Base-by-base conservation (phyloP, 1,284 basidiomycete genomes). In the Ustilago sp. region DNA sequence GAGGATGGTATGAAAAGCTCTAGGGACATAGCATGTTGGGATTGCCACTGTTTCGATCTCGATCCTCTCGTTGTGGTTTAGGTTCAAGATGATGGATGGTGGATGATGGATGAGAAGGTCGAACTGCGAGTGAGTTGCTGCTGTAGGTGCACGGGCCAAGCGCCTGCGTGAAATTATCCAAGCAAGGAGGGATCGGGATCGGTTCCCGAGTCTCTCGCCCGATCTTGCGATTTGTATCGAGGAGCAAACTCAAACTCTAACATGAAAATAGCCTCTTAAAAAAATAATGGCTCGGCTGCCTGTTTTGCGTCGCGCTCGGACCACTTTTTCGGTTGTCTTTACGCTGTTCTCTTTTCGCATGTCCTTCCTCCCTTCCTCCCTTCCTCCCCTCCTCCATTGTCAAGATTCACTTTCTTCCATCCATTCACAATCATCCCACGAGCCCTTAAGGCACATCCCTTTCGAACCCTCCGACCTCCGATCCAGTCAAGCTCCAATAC, bases 301-400 rank as follows among this genome's bases (percentile, higher is more conserved):
- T 15, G 8, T n/a, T 45, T 32, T 68, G 67, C 67, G 67, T 69
- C 61, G 62, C 67, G 67, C 67, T 64, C 64, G 57, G 61, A 56
- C 67, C 67, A 69, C 61, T 55, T 59, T 48, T 15, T 31, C 17
- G 8, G 23, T 57, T 45, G 19, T 15, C 11, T 50, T 9, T 17
- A 8, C 28, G 28, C 17, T 52, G 28, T 57, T 35, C 56, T 58
- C 39, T 35, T n/a, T 59, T n/a, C 19, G 19, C 43, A 34, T 51
- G 41, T 35, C 51, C 32, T 35, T 19, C 51, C 15, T 19, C 12
- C 51, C 36, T 19, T n/a, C n/a, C 43, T 17, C 13, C 39, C 17
- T 35, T 19, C 51, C 15, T 19, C 12, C 51, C 36, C 43, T n/a
- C n/a, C 43, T 17, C 13, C 39, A 43, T 43, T n/a, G 39, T 43